Evolutionary conservation across 176 grass and related monocot species (phyloP), one percentile per base, ranked within the genome.

Genomic region (Musa beccarii): DNA sequence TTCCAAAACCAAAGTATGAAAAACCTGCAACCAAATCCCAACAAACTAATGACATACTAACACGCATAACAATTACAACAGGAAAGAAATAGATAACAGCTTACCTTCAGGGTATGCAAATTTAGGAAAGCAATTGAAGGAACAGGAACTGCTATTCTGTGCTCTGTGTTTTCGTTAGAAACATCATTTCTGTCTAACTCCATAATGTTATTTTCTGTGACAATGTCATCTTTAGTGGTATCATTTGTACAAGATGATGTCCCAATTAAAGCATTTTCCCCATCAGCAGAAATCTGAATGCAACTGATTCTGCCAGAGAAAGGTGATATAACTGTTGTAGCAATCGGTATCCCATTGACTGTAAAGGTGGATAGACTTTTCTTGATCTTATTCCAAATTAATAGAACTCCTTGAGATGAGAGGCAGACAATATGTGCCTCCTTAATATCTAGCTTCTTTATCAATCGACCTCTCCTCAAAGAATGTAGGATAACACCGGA

Each of bases 71-170:
- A 74, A 54, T 52, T 3, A 66, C n/a, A 79, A 56, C 49, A 0
- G 2, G 74, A 68, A 92, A 74, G 26, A 51, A 62, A 56, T 26
- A 63, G 52, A 66, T 63, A 25, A 78, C 76, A 78, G 12, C n/a
- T 84, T 89, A 94, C 95, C 91, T 99, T 83, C 23, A 99, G 88
- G 78, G 84, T 93, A 79, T 89, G 88, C 73, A 99, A 83, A 86
- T 99, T 83, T 82, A 99, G 66, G 71, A 99, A 94, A 89, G 86
- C 89, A 82, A 94, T 78, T 49, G 95, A 99, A 81, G 95, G 95
- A 79, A 91, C 81, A 52, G 87, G 81, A 81, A 99, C 55, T 84
- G 81, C 75, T 76, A 86, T 84, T 23, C 29, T 61, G 19, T 67
- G 73, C 76, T 88, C 80, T 53, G 64, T 61, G 54, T 75, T 29